A percentile compares a stretch with the other conserved stretches of the same genome.
Conservation (phyloP, 2,329 filamentous ascomycete genomes). For the Neospermospora avenae region DNA sequence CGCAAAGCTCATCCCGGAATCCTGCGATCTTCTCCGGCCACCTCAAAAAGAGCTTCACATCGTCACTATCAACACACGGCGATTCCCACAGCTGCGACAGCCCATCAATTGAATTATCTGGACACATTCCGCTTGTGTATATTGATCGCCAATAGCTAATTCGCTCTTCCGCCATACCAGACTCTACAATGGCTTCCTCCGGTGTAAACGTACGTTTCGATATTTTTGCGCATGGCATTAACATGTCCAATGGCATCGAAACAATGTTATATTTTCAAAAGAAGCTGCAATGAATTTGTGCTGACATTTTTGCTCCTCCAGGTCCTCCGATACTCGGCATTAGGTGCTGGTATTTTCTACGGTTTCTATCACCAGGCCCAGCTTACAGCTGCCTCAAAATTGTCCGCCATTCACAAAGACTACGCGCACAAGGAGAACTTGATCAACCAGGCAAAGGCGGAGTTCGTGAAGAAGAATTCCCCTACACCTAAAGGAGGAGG, state of each 20-base stretch:
- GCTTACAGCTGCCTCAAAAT: conserved; percentile 69
- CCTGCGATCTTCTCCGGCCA: conserved; percentile 16
- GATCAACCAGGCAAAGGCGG: conserved; percentile 89
- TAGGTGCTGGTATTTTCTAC: conserved; percentile 89
- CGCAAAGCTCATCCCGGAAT: conserved; percentile 14
- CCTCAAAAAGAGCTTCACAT: conserved; percentile 26
- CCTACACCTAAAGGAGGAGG: conserved; percentile 41
- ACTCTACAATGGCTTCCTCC: conserved; percentile 40
- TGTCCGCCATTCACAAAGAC: conserved; percentile 70
- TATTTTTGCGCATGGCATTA: conserved; percentile 18
- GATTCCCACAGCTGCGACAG: conserved; percentile 22
- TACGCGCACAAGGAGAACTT: conserved; percentile 88
- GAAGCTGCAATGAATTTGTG: neutral
- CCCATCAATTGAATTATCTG: conserved; percentile 30
- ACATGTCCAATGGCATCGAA: neutral
- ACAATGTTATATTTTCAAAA: neutral
- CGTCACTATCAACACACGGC: conserved; percentile 22
- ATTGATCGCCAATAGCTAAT: conserved; percentile 10
- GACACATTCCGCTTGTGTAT: conserved; percentile 16
- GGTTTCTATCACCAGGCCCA: conserved; percentile 89
- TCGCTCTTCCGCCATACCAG: conserved; percentile 15
- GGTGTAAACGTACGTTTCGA: conserved; percentile 49
- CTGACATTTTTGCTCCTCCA: conserved; percentile 39
- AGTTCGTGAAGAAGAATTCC: conserved; percentile 75
- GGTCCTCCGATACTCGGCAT: conserved; percentile 96